A percentile compares a stretch with the other conserved stretches of the same genome.
phyloP scores from a whole-genome alignment of 1,139 yeast species.

The Hyphopichia buzzinii region DNA sequence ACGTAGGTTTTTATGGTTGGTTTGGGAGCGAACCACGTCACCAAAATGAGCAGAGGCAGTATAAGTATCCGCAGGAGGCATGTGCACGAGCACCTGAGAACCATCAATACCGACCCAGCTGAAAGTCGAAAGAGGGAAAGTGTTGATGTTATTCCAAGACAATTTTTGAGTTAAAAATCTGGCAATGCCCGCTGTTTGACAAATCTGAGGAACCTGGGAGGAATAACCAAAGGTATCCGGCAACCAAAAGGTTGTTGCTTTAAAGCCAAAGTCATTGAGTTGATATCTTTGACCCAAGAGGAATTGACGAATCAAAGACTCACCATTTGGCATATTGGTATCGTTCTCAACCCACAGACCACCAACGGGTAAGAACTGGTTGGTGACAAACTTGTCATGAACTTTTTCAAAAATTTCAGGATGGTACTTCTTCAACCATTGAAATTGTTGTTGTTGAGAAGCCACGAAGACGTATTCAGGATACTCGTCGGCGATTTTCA shows the following conservation, averaged over 20 bases:
- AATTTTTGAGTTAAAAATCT: constrained; percentile 89
- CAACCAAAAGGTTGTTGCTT: constrained; percentile 81
- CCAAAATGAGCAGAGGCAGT: constrained; percentile 93
- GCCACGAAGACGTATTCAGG: constrained; percentile 95
- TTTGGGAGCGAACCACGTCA: constrained; percentile 77
- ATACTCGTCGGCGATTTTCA: constrained; percentile 77
- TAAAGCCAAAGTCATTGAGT: constrained; percentile 70
- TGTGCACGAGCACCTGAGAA: constrained; percentile 87
- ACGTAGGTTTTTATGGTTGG: constrained; percentile 79
- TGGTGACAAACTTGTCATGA: constrained; percentile 63
- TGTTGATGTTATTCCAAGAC: constrained; percentile 93
- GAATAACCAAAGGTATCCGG: constrained; percentile 98
- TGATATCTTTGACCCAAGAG: constrained; percentile 87
- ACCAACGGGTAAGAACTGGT: constrained; percentile 86
- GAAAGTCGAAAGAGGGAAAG: constrained; percentile 84
- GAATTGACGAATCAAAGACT: constrained; percentile 84
- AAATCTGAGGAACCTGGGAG: constrained; percentile 90
- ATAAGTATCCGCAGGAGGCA: constrained; percentile 97
- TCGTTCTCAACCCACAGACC: constrained; percentile 99
- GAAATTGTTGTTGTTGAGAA: constrained; percentile 93
- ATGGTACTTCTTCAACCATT: constrained; percentile 84
- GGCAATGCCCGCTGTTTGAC: constrained; percentile 79
- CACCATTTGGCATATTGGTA: constrained; percentile 92
- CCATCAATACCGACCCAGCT: constrained; percentile 96
- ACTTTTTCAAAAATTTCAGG: constrained; percentile 71